Conservation (phyloP, 441 rosid species). For the Arabidopsis hybrid region DNA sequence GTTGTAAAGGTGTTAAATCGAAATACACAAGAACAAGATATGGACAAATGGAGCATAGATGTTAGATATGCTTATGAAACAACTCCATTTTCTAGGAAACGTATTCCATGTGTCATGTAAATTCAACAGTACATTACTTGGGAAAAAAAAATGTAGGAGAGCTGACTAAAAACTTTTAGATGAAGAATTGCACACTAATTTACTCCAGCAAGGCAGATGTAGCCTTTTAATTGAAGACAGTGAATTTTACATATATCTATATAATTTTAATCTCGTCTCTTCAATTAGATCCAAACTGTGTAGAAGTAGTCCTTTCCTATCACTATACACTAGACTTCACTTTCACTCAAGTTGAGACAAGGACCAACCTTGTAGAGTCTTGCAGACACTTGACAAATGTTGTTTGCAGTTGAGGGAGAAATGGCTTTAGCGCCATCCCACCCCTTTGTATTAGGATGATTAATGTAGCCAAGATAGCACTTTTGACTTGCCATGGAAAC, state of each 20-base stretch:
- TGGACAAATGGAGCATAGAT: slow-evolving; percentile 7
- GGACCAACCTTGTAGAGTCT: slow-evolving; percentile 84
- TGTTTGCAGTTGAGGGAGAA: slow-evolving; percentile 99
- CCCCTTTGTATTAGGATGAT: slow-evolving; percentile 89
- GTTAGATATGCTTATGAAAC: slow-evolving; percentile 8
- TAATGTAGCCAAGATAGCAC: slow-evolving; percentile 92
- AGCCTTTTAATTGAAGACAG: background rate
- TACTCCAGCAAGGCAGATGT: slow-evolving; percentile 1
- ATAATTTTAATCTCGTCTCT: background rate
- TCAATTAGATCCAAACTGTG: slow-evolving; percentile 6
- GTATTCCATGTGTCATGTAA: background rate
- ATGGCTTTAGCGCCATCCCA: slow-evolving; percentile 90
- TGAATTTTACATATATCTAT: slow-evolving; percentile 4
- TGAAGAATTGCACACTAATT: background rate
- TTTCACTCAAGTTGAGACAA: slow-evolving; percentile 21
- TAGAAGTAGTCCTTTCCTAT: background rate
- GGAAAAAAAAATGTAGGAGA: background rate
- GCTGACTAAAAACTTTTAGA: slow-evolving; percentile 3
- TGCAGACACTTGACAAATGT: slow-evolving; percentile 96
- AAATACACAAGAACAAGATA: background rate
- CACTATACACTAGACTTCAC: background rate
- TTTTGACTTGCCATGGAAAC: slow-evolving; percentile 99
- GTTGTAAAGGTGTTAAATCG: slow-evolving; percentile 21
- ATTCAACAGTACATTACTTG: background rate
- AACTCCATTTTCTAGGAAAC: slow-evolving; percentile 6